Evolutionary conservation across 1,284 basidiomycete species (phyloP).

Genomic region (Ganoderma sinense): DNA sequence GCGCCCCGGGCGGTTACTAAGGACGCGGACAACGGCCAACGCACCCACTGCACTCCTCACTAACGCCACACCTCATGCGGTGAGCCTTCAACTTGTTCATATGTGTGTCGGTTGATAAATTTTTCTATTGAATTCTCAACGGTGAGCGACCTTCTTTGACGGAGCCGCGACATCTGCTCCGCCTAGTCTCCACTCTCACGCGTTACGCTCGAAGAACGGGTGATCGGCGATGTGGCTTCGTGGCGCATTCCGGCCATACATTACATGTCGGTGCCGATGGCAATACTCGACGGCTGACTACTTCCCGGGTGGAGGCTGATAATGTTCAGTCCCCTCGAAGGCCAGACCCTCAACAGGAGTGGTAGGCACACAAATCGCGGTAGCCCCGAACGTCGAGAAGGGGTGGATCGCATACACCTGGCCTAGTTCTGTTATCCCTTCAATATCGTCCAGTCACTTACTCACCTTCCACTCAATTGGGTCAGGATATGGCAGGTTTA

Average conservation of each 20-base stretch:
- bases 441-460: no score
- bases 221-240: not conserved
- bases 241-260: not conserved
- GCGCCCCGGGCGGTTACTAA: not conserved
- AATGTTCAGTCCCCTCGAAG: not conserved
- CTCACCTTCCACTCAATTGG: no score
- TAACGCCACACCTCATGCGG: not conserved
- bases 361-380: not conserved
- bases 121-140: not conserved
- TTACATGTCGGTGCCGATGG: not conserved
- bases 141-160: not conserved
- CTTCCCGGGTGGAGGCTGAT: not conserved
- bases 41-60: not conserved
- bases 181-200: not conserved
- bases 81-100: not conserved
- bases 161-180: not conserved
- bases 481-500: not conserved
- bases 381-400: no score
- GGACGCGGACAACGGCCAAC: not conserved
- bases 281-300: not conserved
- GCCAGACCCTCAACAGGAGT: not conserved
- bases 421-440: no score
- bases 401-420: no score
- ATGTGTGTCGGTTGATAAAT: not conserved
- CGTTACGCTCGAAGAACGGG: not conserved